Base-by-base conservation (phyloP, 176 grass and related monocot species). In the Cenchrus americanus region DNA sequence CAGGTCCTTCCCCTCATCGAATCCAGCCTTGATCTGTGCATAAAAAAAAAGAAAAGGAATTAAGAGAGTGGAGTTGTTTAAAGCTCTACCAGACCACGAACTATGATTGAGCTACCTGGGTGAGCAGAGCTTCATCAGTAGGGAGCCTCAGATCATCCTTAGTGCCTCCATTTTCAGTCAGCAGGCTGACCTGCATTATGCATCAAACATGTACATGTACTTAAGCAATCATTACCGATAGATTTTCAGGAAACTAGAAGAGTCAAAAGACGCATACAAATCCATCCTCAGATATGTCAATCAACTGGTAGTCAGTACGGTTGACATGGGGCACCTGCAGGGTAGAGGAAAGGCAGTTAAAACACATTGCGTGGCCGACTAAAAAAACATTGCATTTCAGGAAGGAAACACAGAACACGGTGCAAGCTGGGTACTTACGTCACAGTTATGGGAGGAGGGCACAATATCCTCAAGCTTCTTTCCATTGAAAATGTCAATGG, bases 381-480 rank as follows among this genome's bases (percentile, higher is more conserved):
- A 30, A 87, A 65, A 30, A 76, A n/a, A 75, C 37, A 23, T 48
- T 62, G 14, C 47, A 50, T 47, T 7, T 10, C 18, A 81, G 18
- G 19, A 76, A 87, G 8, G 3, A 81, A 67, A 62, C 22, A 21
- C 19, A 47, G 1, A 22, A 46, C 10, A 24, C 15, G 3, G 1
- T 84, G 68, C 14, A 58, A 18, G 22, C 19, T 10, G 2, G 0
- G 1, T 8, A 82, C 71, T 88, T 46, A 93, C 91, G 41, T 93
- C 91, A 86, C 88, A 90, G 66, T 93, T 93, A 62, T 93, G 91
- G 17, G 91, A 90, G 2, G 91, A 93, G 54, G 91, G 88, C 14
- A 93, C 91, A 62, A 93, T 93, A 80, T 93, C 91, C 80, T 93
- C 91, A 46, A 93, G 85, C 58, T 93, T 93, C 71, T 93, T 93